Conservation (phyloP, 495 filamentous ascomycete species). For the Penicillium flavigenum region DNA sequence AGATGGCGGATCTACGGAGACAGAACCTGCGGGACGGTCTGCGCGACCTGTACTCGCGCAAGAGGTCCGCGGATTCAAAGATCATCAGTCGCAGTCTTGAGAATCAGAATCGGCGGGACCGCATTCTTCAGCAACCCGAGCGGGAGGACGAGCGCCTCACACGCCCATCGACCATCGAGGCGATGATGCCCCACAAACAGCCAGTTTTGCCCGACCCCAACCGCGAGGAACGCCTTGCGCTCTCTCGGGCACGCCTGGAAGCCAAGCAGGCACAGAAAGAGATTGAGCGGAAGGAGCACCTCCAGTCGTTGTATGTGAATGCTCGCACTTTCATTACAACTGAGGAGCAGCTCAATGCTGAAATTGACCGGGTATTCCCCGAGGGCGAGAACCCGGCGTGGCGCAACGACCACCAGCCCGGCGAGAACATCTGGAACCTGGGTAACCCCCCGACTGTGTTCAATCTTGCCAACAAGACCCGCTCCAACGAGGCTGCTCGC, state of each 20-base stretch:
- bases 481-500: conserved; percentile 30
- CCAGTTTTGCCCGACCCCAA: conserved; percentile 47
- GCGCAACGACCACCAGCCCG: conserved; percentile 40
- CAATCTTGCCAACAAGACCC: conserved; percentile 33
- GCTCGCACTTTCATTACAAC: conserved; percentile 65
- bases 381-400: conserved; percentile 51
- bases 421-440: conserved; percentile 59
- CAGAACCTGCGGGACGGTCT: conserved; percentile 65
- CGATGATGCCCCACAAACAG: conserved; percentile 41
- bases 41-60: conserved; percentile 55
- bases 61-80: conserved; percentile 41
- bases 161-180: conserved; percentile 46
- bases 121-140: conserved; percentile 49
- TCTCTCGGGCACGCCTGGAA: conserved; percentile 42
- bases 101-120: conserved; percentile 44
- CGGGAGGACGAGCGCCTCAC: conserved; percentile 64
- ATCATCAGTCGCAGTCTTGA: conserved; percentile 36
- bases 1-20: conserved; percentile 59
- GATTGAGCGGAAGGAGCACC: conserved; percentile 41
- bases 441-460: conserved; percentile 53
- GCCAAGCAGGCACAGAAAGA: conserved; percentile 38
- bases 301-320: conserved; percentile 66
- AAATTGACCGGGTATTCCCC: conserved; percentile 61
- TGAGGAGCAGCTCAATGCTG: conserved; percentile 58
- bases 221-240: conserved; percentile 44